Evolutionary conservation across 192 early-diverging fungal species (phyloP).

Genomic region (Spinellus fusiger): DNA sequence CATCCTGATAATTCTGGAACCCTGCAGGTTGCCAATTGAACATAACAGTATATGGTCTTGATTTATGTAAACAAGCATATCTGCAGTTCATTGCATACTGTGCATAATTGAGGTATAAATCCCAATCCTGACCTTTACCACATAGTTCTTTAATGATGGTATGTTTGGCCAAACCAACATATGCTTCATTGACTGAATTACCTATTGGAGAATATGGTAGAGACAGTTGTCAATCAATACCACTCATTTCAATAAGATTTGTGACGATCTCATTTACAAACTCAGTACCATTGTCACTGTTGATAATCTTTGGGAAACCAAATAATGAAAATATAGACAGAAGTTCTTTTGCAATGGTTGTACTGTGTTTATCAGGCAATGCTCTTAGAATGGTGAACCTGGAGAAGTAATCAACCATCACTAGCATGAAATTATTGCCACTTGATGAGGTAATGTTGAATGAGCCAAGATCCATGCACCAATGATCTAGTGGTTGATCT

Average conservation of each 20-base stretch:
- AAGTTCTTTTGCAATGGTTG: neutral
- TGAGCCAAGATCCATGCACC: neutral
- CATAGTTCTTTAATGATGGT: no score
- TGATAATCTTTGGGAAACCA: slow-evolving; percentile 1
- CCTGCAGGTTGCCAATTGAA: no score
- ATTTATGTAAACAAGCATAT: neutral
- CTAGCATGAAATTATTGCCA: slow-evolving; percentile 4
- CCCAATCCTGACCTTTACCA: no score
- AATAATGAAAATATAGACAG: neutral
- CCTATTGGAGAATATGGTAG: slow-evolving; percentile 4
- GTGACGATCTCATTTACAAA: neutral
- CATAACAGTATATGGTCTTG: no score
- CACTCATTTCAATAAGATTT: neutral
- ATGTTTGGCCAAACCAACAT: no score
- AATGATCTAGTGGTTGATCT: no score
- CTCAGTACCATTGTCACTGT: no score
- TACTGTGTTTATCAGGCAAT: neutral
- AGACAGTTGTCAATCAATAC: neutral
- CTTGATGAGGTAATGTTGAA: neutral
- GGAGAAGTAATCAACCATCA: slow-evolving; percentile 4
- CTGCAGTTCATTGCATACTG: neutral
- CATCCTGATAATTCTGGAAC: no score
- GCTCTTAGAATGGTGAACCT: neutral
- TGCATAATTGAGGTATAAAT: neutral
- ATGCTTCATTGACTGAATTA: no score